Percentiles rank a stretch among this genome's conserved stretches.
These are phyloP conservation scores for Globisporangium paroecandrum DNA, from an alignment of 352 stramenopile genomes.

Conservation along the genomic window DNA sequence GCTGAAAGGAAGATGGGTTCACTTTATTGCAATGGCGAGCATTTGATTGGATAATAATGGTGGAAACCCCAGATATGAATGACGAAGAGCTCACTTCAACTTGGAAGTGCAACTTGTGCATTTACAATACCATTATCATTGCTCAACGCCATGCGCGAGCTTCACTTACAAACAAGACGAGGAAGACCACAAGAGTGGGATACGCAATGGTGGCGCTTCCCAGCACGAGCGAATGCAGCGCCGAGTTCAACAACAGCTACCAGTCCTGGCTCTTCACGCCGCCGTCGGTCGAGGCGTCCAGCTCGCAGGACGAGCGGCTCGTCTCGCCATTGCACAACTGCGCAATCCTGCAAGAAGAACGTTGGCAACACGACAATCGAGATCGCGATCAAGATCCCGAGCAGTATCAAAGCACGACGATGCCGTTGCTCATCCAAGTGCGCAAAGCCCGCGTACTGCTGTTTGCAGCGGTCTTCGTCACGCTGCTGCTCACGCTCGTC, in stretches of 20 bases:
- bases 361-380: not conserved
- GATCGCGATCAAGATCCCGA: not conserved
- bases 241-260: slow-evolving; percentile 8
- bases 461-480: slow-evolving; percentile 22
- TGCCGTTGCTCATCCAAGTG: slow-evolving; percentile 28
- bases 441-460: slow-evolving; percentile 22
- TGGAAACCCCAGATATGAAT: not conserved
- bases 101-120: slow-evolving; percentile 10
- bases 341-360: slow-evolving; percentile 16
- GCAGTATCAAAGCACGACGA: slow-evolving; percentile 8
- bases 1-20: not conserved
- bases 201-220: not conserved
- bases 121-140: not conserved
- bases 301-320: not conserved
- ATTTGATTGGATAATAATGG: not conserved
- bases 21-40: not conserved
- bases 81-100: slow-evolving; percentile 13
- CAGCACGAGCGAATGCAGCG: slow-evolving; percentile 5
- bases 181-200: not conserved
- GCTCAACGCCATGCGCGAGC: not conserved
- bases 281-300: not conserved
- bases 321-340: slow-evolving; percentile 29
- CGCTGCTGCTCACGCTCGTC: slow-evolving; percentile 24
- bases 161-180: not conserved
- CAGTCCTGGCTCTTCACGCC: slow-evolving; percentile 14